Base-by-base conservation (phyloP, 139 green algal species). In the Desmodesmus armatus region DNA sequence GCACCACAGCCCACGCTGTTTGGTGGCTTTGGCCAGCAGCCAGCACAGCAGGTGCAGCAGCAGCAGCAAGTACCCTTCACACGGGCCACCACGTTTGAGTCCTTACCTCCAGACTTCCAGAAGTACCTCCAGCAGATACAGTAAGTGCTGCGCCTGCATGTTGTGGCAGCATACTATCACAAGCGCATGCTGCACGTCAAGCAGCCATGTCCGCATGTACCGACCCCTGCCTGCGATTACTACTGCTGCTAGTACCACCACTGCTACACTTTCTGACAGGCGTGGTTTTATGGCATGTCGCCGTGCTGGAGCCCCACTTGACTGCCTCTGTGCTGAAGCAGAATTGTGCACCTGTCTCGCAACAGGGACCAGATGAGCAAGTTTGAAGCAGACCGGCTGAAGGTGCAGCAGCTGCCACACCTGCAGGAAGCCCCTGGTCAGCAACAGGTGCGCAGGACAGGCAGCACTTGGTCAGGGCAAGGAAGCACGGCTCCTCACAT, bases 321-420 rank as follows among this genome's bases (percentile, higher is more conserved):
- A 27, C n/a, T 33, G 5, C 35, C 44, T 15, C 66, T 74, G 66
- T 39, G n/a, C n/a, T 27, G 3, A n/a, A n/a, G n/a, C n/a, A n/a
- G n/a, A n/a, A n/a, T n/a, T n/a, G n/a, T n/a, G n/a, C n/a, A n/a
- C n/a, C n/a, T 63, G 53, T 5, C 5, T 33, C 13, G 19, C 39
- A 63, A 31, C 79, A 85, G 79, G 79, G 41, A 77, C 25, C 79
- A 85, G 65, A 66, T 85, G 31, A 77, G 62, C 65, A 62, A 78
- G 79, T 85, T 78, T 39, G 79, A 85, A 33, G 29, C 69, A 5
- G 79, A 85, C 65, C 43, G 79, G 29, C 41, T 40, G 39, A 75
- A 43, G 43, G 79, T 85, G 47, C 23, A 33, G 43, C 79, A 77
- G 43, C 11, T 74, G 7, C 43, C 49, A 43, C 79, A 85, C 65